phyloP scores from a whole-genome alignment of 2,329 filamentous ascomycete species.

The Pseudogymnoascus sp. region DNA sequence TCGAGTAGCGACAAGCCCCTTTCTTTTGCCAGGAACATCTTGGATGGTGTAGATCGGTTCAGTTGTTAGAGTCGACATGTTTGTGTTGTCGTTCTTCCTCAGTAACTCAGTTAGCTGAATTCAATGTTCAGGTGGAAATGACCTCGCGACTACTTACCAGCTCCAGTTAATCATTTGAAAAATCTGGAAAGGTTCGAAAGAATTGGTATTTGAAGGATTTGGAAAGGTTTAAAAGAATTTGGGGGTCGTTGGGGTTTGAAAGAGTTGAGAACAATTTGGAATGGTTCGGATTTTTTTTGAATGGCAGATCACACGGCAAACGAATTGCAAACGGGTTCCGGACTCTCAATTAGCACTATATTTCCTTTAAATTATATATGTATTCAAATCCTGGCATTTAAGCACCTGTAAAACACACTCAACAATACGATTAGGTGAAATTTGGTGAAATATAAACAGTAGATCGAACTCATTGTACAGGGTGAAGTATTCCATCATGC shows the following conservation, averaged over 20 bases:
- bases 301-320: not conserved
- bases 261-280: not conserved
- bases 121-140: not conserved
- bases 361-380: not conserved
- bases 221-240: not conserved
- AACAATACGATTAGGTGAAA: not conserved
- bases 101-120: not conserved
- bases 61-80: not conserved
- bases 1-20: constrained; percentile 34
- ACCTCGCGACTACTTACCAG: not conserved
- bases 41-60: not conserved
- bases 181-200: not conserved
- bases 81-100: not conserved
- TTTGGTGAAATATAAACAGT: not conserved
- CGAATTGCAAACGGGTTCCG: not conserved
- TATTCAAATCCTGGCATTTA: not conserved
- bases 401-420: no score
- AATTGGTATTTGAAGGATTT: not conserved
- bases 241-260: not conserved
- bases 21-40: constrained; percentile 31
- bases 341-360: not conserved
- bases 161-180: not conserved
- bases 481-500: not conserved
- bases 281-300: not conserved
- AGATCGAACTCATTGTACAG: not conserved